Conservation (phyloP, 768 basidiomycete genomes). For the Agaricus subrufescens region DNA sequence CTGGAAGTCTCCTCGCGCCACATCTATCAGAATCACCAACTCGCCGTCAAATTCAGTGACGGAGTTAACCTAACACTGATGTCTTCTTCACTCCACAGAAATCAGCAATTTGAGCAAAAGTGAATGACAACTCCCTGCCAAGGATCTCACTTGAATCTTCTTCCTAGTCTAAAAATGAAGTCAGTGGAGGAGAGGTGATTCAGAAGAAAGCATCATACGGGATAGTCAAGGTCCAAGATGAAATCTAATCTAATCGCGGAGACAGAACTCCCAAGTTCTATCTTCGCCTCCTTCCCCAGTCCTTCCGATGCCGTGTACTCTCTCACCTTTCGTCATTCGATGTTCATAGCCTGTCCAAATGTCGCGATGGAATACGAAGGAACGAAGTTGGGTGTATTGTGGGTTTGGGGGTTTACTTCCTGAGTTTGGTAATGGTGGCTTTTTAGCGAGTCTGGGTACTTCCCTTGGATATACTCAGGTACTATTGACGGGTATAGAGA, state of each 20-base stretch:
- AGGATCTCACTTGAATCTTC: no score
- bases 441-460: constrained; percentile 69
- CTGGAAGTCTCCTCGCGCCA: no score
- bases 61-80: no score
- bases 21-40: no score
- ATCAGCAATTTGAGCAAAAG: no score
- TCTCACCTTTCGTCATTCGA: constrained; percentile 89
- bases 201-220: no score
- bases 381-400: constrained; percentile 64
- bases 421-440: constrained; percentile 52
- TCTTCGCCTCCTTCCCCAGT: constrained; percentile 76
- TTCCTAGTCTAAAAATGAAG: no score
- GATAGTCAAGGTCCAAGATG: not conserved
- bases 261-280: constrained; percentile 86
- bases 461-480: constrained; percentile 45
- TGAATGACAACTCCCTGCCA: no score
- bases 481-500: not conserved
- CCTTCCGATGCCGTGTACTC: constrained; percentile 56
- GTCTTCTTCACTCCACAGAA: no score
- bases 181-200: no score
- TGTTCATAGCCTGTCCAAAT: constrained; percentile 87
- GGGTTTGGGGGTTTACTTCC: constrained; percentile 53
- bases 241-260: constrained; percentile 21
- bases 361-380: constrained; percentile 70
- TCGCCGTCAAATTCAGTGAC: no score